A percentile compares a stretch with the other conserved stretches of the same genome.
phyloP scores from a whole-genome alignment of 1,284 basidiomycete genomes.

The Trichosporon sp. region DNA sequence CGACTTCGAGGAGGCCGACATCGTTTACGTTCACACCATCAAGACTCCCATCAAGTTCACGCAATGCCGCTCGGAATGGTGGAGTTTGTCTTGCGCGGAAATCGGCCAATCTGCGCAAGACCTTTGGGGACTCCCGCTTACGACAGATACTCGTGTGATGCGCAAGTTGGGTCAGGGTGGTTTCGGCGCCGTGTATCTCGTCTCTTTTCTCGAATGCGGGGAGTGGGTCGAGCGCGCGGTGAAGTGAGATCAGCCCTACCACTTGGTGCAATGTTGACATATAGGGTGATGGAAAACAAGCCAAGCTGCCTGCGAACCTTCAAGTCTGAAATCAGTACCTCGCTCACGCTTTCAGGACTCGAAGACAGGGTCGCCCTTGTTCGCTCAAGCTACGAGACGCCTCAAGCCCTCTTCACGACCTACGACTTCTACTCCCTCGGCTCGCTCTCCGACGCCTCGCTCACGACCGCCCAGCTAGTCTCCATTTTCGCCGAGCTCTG shows the following conservation, averaged over 20 bases:
- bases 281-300: not conserved
- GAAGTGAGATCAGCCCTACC: not conserved
- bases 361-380: not conserved
- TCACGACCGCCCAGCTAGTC: not conserved
- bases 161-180: not conserved
- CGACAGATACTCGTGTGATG: not conserved
- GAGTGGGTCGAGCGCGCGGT: not conserved
- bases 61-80: not conserved
- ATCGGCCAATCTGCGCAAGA: not conserved
- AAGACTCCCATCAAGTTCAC: not conserved
- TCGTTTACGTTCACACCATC: not conserved
- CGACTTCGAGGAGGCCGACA: not conserved
- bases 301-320: not conserved
- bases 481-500: not conserved
- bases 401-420: not conserved
- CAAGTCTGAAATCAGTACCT: not conserved
- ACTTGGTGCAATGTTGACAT: not conserved
- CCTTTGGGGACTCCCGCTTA: not conserved
- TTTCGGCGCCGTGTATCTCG: not conserved
- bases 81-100: not conserved
- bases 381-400: not conserved
- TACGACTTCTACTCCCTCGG: not conserved
- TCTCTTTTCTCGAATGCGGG: not conserved
- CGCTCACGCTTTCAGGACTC: not conserved
- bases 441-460: not conserved